Percentiles rank a stretch among this genome's conserved stretches.
phyloP scores from a whole-genome alignment of 805 yeast genomes.

The Cyberlindnera mississippiensis region DNA sequence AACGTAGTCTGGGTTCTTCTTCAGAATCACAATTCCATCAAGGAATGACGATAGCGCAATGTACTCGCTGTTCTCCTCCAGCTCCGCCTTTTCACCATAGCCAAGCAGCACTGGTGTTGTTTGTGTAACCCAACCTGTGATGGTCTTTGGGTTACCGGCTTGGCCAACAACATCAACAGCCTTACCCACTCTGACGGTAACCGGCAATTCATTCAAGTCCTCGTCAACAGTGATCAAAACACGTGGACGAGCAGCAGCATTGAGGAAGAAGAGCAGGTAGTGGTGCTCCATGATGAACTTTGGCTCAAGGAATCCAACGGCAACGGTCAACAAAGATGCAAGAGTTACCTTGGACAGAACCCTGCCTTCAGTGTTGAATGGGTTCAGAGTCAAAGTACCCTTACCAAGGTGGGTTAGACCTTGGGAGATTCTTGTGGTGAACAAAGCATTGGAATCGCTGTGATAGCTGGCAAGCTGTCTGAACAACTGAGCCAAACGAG shows the following conservation, averaged over 20 bases:
- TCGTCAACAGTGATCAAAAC: conserved; percentile 92
- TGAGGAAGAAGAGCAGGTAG: conserved; percentile 76
- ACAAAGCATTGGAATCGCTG: conserved; percentile 85
- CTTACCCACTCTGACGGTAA: conserved; percentile 96
- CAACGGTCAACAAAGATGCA: conserved; percentile 82
- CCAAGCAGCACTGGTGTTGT: conserved; percentile 94
- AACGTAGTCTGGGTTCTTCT: conserved; percentile 82
- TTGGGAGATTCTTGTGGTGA: conserved; percentile 91
- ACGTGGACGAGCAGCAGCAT: conserved; percentile 89
- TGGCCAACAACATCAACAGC: conserved; percentile 99
- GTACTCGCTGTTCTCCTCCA: conserved; percentile 88
- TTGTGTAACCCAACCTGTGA: conserved; percentile 99
- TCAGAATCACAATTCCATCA: conserved; percentile 91
- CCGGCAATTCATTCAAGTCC: conserved; percentile 74
- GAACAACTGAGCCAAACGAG: conserved; percentile 91
- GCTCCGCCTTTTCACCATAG: conserved; percentile 93
- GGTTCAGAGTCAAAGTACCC: conserved; percentile 87
- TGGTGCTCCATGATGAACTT: conserved; percentile 79
- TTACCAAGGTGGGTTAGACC: conserved; percentile 94
- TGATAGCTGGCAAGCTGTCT: conserved; percentile 94
- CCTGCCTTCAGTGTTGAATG: conserved; percentile 85
- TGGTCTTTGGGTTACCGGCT: conserved; percentile 98
- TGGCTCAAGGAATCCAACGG: conserved; percentile 84
- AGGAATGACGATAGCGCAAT: conserved; percentile 73
- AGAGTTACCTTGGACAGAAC: conserved; percentile 83